phyloP scores from a whole-genome alignment of 2,329 filamentous ascomycete genomes.

The Reticulascus tulasneorum region DNA sequence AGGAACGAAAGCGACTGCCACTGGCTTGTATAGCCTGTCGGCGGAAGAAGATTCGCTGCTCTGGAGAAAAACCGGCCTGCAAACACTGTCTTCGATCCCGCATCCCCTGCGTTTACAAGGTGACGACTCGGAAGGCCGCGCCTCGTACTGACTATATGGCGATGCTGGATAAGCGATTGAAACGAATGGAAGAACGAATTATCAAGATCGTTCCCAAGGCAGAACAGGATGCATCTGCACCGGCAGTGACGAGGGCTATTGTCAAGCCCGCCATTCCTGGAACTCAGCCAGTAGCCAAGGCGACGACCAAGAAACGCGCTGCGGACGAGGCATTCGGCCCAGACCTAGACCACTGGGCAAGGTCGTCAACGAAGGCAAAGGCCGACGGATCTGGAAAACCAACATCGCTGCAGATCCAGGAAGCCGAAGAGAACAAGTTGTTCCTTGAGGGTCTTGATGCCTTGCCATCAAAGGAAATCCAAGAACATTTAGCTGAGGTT shows the following conservation, averaged over 20 bases:
- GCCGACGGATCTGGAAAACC: conserved; percentile 44
- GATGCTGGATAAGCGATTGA: conserved; percentile 93
- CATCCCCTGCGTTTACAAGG: conserved; percentile 96
- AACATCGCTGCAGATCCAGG: conserved; percentile 53
- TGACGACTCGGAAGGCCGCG: conserved; percentile 88
- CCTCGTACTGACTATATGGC: conserved; percentile 98
- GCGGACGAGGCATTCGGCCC: conserved; percentile 84
- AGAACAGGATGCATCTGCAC: conserved; percentile 62
- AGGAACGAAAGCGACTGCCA: conserved; percentile 88
- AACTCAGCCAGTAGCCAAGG: conserved; percentile 45
- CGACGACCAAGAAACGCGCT: conserved; percentile 70
- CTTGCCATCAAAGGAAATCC: conserved; percentile 79
- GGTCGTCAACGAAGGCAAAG: conserved; percentile 49
- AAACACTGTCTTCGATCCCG: conserved; percentile 91
- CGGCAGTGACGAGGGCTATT: conserved; percentile 69
- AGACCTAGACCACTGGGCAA: conserved; percentile 79
- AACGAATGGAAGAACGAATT: conserved; percentile 96
- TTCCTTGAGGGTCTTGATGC: conserved; percentile 78
- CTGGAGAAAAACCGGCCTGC: conserved; percentile 94
- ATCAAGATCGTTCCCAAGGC: conserved; percentile 92
- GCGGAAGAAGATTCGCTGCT: conserved; percentile 96
- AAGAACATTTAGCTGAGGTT: conserved; percentile 88
- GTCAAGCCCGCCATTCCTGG: conserved; percentile 74
- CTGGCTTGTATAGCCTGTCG: conserved; percentile 94
- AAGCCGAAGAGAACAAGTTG: conserved; percentile 71